phyloP scores from a whole-genome alignment of 106 monocot genomes.

The Phalaenopsis equestris region DNA sequence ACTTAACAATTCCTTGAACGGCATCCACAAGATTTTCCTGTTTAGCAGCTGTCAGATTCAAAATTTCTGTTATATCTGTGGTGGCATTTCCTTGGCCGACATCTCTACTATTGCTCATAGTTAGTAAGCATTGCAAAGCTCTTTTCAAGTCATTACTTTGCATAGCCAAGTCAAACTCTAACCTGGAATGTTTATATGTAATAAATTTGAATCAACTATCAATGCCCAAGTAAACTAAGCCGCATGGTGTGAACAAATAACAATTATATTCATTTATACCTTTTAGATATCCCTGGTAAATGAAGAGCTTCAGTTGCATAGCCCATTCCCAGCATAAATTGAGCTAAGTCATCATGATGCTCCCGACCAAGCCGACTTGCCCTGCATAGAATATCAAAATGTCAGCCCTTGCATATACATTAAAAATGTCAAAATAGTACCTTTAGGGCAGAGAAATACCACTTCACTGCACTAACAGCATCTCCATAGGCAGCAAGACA shows the following conservation, averaged over 20 bases:
- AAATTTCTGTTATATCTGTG: slow-evolving; percentile 69
- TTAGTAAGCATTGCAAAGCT: slow-evolving; percentile 90
- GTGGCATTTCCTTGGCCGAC: slow-evolving; percentile 64
- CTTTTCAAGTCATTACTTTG: slow-evolving; percentile 94
- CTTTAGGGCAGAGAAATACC: slow-evolving; percentile 30
- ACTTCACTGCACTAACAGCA: slow-evolving; percentile 99
- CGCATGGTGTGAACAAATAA: not conserved
- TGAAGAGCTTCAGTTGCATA: slow-evolving; percentile 99
- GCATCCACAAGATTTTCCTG: slow-evolving; percentile 94
- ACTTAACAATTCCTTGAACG: slow-evolving; percentile 90
- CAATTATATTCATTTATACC: slow-evolving; percentile 22
- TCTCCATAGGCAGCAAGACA: slow-evolving; percentile 97
- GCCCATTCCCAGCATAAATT: slow-evolving; percentile 99
- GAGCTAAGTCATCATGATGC: slow-evolving; percentile 99
- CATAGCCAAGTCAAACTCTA: slow-evolving; percentile 99
- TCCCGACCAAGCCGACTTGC: slow-evolving; percentile 90
- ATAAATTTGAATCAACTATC: not conserved
- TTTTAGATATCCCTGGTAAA: slow-evolving; percentile 98
- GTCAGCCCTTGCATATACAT: slow-evolving; percentile 2
- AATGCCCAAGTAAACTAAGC: not conserved
- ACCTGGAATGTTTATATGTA: slow-evolving; percentile 29
- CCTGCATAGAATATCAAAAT: slow-evolving; percentile 39
- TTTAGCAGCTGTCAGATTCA: slow-evolving; percentile 78
- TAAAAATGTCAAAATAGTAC: not conserved
- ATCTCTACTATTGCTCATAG: slow-evolving; percentile 96